Base-by-base conservation (phyloP, 352 stramenopile genomes). In the Globisporangium orthogonon region DNA sequence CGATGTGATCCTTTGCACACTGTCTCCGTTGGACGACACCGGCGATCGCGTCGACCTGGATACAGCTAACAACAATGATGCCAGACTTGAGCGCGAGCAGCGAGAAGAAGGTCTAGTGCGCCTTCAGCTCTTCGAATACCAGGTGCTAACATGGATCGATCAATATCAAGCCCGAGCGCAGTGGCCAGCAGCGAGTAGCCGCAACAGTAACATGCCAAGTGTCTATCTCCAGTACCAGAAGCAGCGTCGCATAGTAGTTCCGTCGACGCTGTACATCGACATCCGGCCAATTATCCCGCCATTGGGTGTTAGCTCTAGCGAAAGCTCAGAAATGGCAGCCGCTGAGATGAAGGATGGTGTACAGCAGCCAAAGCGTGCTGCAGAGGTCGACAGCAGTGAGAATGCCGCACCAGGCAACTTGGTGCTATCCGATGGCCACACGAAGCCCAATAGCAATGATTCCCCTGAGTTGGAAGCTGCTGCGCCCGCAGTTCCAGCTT, bases 161-260 rank as follows among this genome's bases (percentile, higher is more conserved):
- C 52, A 67, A n/a, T 78, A 78, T 15, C 78, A 89, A 64, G 79
- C 77, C 2, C 78, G 64, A 41, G 51, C 54, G 0, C 69, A 86
- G 35, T 87, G 78, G 66, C 44, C 63, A 65, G 5, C 85, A 62
- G 67, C 61, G 13, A 70, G 62, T 47, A 50, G 28, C n/a, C 61
- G 11, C 54, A 68, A 23, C 63, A 65, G 13, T 66, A 58, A 3
- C 17, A 52, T 86, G 7, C 78, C 76, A 3, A 46, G 66, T 0
- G 76, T 89, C 15, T 89, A 80, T 30, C 52, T 91, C 3, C 80
- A 91, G 51, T 89, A 78, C 43, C 77, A 87, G 50, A 81, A 82
- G 52, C 68, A 73, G 2, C 66, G 54, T 14, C 65, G 74, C 17
- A 48, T 15, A 5, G 11, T 33, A 4, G 48, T 61, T 14, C 40